Evolutionary conservation across 2,329 filamentous ascomycete genomes (phyloP).

Genomic region (Diaporthe sp.): DNA sequence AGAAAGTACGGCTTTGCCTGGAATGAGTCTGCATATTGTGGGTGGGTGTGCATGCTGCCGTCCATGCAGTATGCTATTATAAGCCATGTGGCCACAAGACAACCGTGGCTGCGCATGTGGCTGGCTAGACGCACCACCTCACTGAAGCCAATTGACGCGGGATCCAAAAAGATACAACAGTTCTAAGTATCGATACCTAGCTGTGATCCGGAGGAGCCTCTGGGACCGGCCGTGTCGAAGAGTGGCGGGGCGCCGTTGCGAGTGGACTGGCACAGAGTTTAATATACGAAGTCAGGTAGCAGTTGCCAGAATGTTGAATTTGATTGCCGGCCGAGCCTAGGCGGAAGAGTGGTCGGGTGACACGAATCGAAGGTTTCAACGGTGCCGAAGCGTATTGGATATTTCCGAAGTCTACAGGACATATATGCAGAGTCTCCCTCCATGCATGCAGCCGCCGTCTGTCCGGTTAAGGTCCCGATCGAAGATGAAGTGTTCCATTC

Average conservation of each 20-base stretch:
- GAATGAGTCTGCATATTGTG: not conserved
- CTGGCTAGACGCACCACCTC: conserved; percentile 11
- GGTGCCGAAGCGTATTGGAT: conserved; percentile 17
- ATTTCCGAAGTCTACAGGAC: not conserved
- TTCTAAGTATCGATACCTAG: not conserved
- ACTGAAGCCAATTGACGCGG: not conserved
- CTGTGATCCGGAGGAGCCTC: not conserved
- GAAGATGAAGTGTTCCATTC: conserved; percentile 22
- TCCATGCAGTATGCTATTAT: conserved; percentile 5
- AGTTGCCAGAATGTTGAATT: not conserved
- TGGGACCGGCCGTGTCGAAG: not conserved
- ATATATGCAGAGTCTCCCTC: not conserved
- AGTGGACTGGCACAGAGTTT: not conserved
- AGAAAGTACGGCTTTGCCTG: not conserved
- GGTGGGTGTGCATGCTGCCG: not conserved
- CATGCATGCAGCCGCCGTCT: conserved; percentile 20
- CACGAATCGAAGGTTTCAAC: conserved; percentile 23
- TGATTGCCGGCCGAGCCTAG: not conserved
- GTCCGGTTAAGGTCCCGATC: conserved; percentile 21
- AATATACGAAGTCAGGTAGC: conserved; percentile 2
- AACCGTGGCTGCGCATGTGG: conserved; percentile 14
- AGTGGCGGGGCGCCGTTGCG: not conserved
- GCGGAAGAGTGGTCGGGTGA: not conserved
- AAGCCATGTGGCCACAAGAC: conserved; percentile 11
- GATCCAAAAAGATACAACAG: not conserved